A percentile compares a stretch with the other conserved stretches of the same genome.
These are phyloP conservation scores for Penicillium coffeae DNA, from an alignment of 495 filamentous ascomycete species.

Conservation along the genomic window DNA sequence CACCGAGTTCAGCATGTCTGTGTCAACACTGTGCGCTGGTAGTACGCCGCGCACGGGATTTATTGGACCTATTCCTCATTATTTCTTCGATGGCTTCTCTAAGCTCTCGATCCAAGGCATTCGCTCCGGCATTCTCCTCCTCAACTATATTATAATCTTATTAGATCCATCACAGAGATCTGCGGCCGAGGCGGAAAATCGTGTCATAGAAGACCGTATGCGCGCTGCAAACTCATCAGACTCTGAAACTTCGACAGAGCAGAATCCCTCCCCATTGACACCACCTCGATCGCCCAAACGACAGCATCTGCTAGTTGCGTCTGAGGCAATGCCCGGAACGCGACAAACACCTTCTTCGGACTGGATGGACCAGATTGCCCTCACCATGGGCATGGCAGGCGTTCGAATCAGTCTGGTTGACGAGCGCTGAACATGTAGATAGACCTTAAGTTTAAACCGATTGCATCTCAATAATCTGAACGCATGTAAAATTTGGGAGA, in stretches of 20 bases:
- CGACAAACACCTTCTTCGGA: constrained; percentile 20
- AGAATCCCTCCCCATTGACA: not conserved
- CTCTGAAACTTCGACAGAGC: not conserved
- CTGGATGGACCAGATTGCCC: constrained; percentile 28
- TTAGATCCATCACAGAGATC: constrained; percentile 18
- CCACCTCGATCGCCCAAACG: not conserved
- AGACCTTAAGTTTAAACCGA: too few species aligned
- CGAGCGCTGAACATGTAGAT: not conserved
- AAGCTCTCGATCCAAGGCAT: constrained; percentile 22
- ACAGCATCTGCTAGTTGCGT: constrained; percentile 7
- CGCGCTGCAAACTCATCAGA: not conserved
- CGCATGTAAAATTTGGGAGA: too few species aligned
- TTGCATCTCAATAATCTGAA: too few species aligned
- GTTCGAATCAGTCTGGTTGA: constrained; percentile 18
- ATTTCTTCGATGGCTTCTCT: constrained; percentile 28
- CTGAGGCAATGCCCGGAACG: constrained; percentile 18
- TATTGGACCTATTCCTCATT: constrained; percentile 24
- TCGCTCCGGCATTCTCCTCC: constrained; percentile 18
- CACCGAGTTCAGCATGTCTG: too few species aligned
- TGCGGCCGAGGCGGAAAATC: constrained; percentile 16
- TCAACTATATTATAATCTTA: not conserved
- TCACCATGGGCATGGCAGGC: constrained; percentile 27
- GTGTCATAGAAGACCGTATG: constrained; percentile 8
- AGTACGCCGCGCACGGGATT: constrained; percentile 15
- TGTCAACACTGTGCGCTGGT: constrained; percentile 22